These are phyloP conservation scores for Kwoniella dendrophila DNA, from an alignment of 768 basidiomycete species.

Conservation along the genomic window DNA sequence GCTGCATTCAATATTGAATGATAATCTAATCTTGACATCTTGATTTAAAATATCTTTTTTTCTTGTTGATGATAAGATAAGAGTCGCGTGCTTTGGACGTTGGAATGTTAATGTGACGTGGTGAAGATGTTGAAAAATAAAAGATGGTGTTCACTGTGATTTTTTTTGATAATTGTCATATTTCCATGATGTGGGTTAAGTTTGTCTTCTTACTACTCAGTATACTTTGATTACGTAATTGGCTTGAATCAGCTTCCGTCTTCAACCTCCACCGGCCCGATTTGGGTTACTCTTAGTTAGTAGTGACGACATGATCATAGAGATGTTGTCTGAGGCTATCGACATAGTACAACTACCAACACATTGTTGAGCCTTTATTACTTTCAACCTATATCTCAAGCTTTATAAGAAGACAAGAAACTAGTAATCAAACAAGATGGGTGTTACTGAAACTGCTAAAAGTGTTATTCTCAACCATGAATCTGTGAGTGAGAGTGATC, in stretches of 20 bases:
- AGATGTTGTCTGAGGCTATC: not conserved
- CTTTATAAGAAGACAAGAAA: not conserved
- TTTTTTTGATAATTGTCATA: too few relatives aligned
- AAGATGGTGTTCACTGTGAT: not conserved
- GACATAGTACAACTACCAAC: too few relatives aligned
- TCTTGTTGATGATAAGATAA: not conserved
- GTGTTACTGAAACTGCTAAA: constrained; percentile 43
- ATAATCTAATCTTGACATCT: constrained; percentile 14
- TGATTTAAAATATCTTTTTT: too few relatives aligned
- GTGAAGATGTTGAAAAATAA: not conserved
- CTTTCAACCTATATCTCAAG: too few relatives aligned
- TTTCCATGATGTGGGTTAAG: too few relatives aligned
- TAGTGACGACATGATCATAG: constrained; percentile 2
- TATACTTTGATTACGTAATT: constrained; percentile 6
- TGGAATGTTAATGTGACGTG: not conserved
- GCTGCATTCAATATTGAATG: constrained; percentile 5
- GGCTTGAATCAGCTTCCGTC: too few relatives aligned
- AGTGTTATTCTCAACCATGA: constrained; percentile 35
- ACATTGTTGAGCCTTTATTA: too few relatives aligned
- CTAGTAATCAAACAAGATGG: constrained; percentile 31
- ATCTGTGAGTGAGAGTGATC: constrained; percentile 30
- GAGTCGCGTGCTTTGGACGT: not conserved
- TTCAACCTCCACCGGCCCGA: constrained; percentile 4
- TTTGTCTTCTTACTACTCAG: too few relatives aligned
- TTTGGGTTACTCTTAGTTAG: too few relatives aligned